Conservation (phyloP, 495 filamentous ascomycete genomes). For the Aspergillus olivimuriae region DNA sequence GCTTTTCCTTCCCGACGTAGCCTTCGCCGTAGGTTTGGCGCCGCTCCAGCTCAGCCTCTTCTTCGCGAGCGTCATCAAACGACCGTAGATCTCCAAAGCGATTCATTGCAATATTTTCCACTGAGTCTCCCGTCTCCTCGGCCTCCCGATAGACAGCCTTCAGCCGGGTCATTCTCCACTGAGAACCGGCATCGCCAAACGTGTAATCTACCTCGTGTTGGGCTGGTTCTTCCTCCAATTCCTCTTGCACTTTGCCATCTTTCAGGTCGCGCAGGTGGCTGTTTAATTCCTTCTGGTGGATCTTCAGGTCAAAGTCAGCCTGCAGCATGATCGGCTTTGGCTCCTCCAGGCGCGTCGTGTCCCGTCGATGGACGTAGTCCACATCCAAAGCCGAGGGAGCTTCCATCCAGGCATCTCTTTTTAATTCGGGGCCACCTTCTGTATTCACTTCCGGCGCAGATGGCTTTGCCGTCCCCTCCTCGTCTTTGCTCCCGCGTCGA, state of each 20-base stretch:
- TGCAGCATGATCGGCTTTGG: conserved; percentile 45
- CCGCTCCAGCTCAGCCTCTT: conserved; percentile 86
- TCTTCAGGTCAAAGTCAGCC: conserved; percentile 65
- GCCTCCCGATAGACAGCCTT: conserved; percentile 77
- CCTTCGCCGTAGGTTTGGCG: conserved; percentile 77
- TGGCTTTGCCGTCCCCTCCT: conserved; percentile 18
- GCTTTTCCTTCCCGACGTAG: conserved; percentile 82
- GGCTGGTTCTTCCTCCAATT: conserved; percentile 44
- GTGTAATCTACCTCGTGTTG: conserved; percentile 69
- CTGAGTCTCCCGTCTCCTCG: conserved; percentile 58
- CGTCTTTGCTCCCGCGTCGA: conserved; percentile 23
- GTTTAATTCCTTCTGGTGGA: conserved; percentile 81
- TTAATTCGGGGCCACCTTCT: conserved; percentile 34
- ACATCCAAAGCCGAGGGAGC: conserved; percentile 73
- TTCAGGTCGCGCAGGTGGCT: conserved; percentile 58
- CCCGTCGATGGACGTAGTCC: conserved; percentile 72
- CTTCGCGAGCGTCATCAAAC: conserved; percentile 92
- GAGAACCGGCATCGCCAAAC: conserved; percentile 83
- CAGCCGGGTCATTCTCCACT: conserved; percentile 94
- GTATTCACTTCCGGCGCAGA: conserved; percentile 33
- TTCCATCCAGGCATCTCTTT: conserved; percentile 93
- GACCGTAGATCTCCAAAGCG: conserved; percentile 74
- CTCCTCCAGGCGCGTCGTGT: conserved; percentile 32
- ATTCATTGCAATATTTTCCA: conserved; percentile 78
- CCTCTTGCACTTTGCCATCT: conserved; percentile 47